Evolutionary conservation across 768 basidiomycete species (phyloP).

Genomic region (Boletellus emodensis): DNA sequence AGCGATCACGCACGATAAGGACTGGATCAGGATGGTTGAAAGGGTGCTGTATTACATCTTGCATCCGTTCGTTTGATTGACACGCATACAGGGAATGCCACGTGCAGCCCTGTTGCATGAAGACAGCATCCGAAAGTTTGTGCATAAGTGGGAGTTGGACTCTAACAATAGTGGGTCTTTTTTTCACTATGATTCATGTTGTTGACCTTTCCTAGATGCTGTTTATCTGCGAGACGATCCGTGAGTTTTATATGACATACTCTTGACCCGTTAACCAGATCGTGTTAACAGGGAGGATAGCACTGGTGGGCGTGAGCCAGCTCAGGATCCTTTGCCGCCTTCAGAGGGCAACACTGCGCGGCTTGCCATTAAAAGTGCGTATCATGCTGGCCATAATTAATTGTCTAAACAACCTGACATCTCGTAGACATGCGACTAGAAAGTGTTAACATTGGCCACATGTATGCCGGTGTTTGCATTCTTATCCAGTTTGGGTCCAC

Average conservation of each 20-base stretch:
- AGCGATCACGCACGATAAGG: conserved; percentile 7
- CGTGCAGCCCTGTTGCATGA: background rate
- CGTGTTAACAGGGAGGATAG: background rate
- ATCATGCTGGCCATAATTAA: too few relatives aligned
- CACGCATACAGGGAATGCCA: background rate
- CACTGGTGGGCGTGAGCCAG: background rate
- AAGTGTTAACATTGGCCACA: too few relatives aligned
- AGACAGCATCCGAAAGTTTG: background rate
- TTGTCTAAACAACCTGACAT: too few relatives aligned
- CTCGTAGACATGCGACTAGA: too few relatives aligned
- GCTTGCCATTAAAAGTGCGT: too few relatives aligned
- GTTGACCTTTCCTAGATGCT: background rate
- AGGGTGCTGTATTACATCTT: background rate
- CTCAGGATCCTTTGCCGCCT: too few relatives aligned
- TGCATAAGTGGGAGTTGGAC: background rate
- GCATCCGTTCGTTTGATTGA: background rate
- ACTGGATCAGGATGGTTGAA: conserved; percentile 9
- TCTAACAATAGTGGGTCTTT: background rate
- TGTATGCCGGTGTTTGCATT: too few relatives aligned
- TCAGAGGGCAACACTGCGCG: too few relatives aligned
- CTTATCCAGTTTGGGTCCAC: too few relatives aligned
- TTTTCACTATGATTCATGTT: background rate
- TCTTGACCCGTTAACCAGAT: background rate
- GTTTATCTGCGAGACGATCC: conserved; percentile 1
- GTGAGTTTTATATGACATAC: background rate